phyloP scores from a whole-genome alignment of 2,329 filamentous ascomycete genomes.

The Elsinoe fawcettii region DNA sequence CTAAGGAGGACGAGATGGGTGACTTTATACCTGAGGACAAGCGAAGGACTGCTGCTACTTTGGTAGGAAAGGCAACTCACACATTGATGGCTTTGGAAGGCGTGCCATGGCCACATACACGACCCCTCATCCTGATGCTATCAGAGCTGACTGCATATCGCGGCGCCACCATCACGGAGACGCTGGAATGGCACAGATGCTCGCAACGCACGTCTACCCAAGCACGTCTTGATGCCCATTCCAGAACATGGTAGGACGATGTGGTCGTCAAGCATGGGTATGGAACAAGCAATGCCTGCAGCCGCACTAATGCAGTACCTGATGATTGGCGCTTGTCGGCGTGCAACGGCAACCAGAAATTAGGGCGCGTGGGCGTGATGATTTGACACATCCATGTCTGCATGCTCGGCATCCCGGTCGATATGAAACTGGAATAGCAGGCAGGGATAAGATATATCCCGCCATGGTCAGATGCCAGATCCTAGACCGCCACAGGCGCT shows the following conservation, averaged over 20 bases:
- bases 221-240: background rate
- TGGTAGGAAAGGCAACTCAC: too few species aligned
- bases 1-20: background rate
- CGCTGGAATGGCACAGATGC: background rate
- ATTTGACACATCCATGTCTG: slow-evolving; percentile 2
- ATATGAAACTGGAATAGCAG: background rate
- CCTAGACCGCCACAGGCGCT: background rate
- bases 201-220: background rate
- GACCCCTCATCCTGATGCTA: background rate
- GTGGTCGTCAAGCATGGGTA: background rate
- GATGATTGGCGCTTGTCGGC: background rate
- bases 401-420: background rate
- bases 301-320: background rate
- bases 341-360: background rate
- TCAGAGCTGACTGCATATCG: background rate
- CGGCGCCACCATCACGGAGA: background rate
- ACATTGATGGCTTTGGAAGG: too few species aligned
- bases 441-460: background rate
- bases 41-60: too few species aligned
- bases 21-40: background rate
- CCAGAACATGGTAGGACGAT: background rate
- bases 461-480: background rate
- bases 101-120: background rate
- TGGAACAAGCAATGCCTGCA: background rate
- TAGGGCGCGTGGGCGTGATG: background rate